Base-by-base conservation (phyloP, 2,329 filamentous ascomycete species). In the Drechslera avenae region DNA sequence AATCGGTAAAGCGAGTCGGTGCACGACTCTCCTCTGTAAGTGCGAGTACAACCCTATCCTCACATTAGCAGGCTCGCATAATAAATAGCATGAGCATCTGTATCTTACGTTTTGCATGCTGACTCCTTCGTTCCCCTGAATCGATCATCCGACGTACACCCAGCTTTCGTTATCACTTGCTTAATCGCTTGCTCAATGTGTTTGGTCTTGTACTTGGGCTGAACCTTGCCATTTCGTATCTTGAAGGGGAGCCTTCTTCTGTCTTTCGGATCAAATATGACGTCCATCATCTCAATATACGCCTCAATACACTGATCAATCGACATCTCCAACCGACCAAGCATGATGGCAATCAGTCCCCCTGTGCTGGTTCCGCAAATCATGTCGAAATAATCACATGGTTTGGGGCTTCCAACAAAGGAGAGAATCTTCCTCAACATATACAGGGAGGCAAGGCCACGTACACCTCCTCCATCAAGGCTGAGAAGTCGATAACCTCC, bases 361-460 rank as follows among this genome's bases (percentile, higher is more conserved):
- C 60, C 60, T 9, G 56, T 63, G 16, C 53, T 58, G 1, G 60
- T 62, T 12, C 62, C 62, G 13, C 58, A 55, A n/a, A 64, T 64
- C 35, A 63, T 46, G 36, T 64, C 60, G 34, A 59, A 59, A 18
- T 52, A 44, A 18, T 54, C 47, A 28, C 53, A 59, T 23, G 54
- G 54, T 26, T 54, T 54, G 10, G 51, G 46, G 17, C 40, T 53
- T n/a, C 50, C 50, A 21, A 53, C 50, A 14, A 45, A 45, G 7
- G 46, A 45, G 9, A 53, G 31, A 34, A 54, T 35, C 12, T 43
- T 43, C 21, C 37, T 46, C 12, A 54, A 18, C 47, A 54, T 47
- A 2, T 42, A 51, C 10, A 54, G 42, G 10, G 50, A 50, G 1
- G 50, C 41, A 16, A 50, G 32, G 37, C 50, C 46, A 17, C 46